Evolutionary conservation across 1,284 basidiomycete genomes (phyloP), one percentile per base, ranked within the genome.

Genomic region (Veloboletus limbatus): DNA sequence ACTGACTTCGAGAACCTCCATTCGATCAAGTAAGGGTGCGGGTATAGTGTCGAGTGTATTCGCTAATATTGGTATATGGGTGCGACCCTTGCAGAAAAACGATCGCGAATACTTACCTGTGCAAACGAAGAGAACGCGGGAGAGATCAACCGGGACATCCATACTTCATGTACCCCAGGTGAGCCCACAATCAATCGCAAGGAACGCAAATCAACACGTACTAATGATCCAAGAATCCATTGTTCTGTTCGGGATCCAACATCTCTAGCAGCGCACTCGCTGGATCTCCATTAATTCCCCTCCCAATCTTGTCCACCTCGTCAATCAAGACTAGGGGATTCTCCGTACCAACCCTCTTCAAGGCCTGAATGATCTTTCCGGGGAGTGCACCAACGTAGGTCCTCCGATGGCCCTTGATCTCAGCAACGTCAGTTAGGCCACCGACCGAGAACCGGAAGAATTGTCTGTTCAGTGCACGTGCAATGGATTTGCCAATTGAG

Each of bases 231-330:
- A 97, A 73, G 78, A 98, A 99, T 21, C 87, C 88, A 20, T 85
- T 86, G 68, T 99, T 99, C 73, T 99, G 96, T 67, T 99, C 96
- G 0, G 96, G 96, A 67, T 99, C 96, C 41, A 99, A 75, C 93
- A 98, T 97, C 71, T 99, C 96, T 35, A 99, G 73, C 43, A 99
- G 68, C 0, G 96, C 96, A 53, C 91, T 94, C 0, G 92, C 82
- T 4, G 97, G 97, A 67, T 99, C 97, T 3, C 96, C 96, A 59
- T 97, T 97, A 64, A 92, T 86, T 0, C 94, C 92, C 20, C 91
- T 78, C n/a, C 93, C 93, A 52, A 99, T 93, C 78, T 99, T 99
- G 76, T 99, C 96, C 20, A 99, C 92, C 68, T 99, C 96, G 61
- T 99, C 96, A 54, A 99, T 98, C 40, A 99, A 73, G 16, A 96